Percentiles rank a stretch among this genome's conserved stretches.
phyloP scores from a whole-genome alignment of 2,329 filamentous ascomycete species.

The Pestalotiopsis sp. region DNA sequence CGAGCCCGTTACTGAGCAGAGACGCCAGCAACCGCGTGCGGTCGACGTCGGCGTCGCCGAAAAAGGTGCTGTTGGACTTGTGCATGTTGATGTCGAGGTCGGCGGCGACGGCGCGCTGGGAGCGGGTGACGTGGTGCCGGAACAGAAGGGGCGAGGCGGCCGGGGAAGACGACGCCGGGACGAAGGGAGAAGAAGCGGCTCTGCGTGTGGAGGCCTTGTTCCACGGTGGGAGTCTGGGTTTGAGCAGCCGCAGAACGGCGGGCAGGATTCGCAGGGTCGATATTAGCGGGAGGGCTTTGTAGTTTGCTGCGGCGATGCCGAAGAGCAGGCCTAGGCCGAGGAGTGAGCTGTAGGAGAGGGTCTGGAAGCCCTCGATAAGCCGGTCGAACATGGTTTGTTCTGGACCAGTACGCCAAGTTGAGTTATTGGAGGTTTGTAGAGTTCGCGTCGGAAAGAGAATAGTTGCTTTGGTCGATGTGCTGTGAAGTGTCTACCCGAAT shows the following conservation, averaged over 20 bases:
- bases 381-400: background rate
- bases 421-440: background rate
- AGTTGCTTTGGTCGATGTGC: no score
- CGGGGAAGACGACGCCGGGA: background rate
- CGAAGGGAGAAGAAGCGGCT: background rate
- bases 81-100: slow-evolving; percentile 11
- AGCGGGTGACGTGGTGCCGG: background rate
- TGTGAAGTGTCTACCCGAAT: no score
- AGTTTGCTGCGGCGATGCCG: slow-evolving; percentile 4
- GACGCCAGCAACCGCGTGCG: background rate
- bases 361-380: background rate
- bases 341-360: slow-evolving; percentile 6
- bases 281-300: slow-evolving; percentile 2
- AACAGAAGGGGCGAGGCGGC: background rate
- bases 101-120: background rate
- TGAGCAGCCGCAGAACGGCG: background rate
- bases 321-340: background rate
- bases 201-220: background rate
- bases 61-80: slow-evolving; percentile 15
- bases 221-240: background rate
- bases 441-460: no score
- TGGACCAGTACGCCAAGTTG: background rate
- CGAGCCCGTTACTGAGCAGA: slow-evolving; percentile 1
- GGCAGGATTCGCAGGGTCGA: slow-evolving; percentile 6
- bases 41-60: slow-evolving; percentile 10